Conservation (phyloP, 1,139 yeast species). For the Blastobotrys ciferrii region DNA sequence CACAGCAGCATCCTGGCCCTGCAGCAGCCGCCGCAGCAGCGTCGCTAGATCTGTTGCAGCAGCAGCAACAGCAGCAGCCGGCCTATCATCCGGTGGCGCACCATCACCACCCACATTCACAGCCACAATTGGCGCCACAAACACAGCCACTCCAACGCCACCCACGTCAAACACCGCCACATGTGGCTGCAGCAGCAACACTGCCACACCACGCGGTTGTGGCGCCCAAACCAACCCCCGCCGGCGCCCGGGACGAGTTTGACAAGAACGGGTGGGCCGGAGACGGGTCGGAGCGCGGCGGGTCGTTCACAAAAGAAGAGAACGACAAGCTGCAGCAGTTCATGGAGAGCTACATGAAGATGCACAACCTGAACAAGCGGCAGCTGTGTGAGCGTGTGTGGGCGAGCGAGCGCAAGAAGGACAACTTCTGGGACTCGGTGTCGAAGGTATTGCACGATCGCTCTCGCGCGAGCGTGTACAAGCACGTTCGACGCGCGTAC, state of each 20-base stretch:
- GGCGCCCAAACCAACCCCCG: not conserved
- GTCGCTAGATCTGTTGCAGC: slow-evolving; percentile 10
- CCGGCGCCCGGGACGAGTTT: not conserved
- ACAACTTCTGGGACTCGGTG: slow-evolving; percentile 82
- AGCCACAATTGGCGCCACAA: slow-evolving; percentile 2
- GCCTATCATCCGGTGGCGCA: not conserved
- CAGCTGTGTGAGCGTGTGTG: slow-evolving; percentile 82
- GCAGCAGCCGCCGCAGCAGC: too few species aligned
- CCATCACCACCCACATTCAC: too few species aligned
- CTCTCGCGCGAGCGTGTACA: slow-evolving; percentile 83
- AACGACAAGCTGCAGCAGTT: slow-evolving; percentile 68
- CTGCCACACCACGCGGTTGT: not conserved
- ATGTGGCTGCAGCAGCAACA: not conserved
- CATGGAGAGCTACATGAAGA: slow-evolving; percentile 62
- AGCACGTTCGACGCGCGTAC: slow-evolving; percentile 85
- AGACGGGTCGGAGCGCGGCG: slow-evolving; percentile 39
- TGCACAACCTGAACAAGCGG: slow-evolving; percentile 58
- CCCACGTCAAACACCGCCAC: not conserved
- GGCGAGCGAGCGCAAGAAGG: slow-evolving; percentile 81
- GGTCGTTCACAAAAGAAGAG: slow-evolving; percentile 62
- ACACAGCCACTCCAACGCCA: too few species aligned
- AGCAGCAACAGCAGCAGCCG: slow-evolving; percentile 10
- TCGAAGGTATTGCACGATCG: slow-evolving; percentile 78
- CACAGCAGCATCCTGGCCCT: too few species aligned
- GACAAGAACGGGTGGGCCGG: slow-evolving; percentile 26